phyloP scores from a whole-genome alignment of 2,329 filamentous ascomycete genomes.

The Chaetomium sp. region DNA sequence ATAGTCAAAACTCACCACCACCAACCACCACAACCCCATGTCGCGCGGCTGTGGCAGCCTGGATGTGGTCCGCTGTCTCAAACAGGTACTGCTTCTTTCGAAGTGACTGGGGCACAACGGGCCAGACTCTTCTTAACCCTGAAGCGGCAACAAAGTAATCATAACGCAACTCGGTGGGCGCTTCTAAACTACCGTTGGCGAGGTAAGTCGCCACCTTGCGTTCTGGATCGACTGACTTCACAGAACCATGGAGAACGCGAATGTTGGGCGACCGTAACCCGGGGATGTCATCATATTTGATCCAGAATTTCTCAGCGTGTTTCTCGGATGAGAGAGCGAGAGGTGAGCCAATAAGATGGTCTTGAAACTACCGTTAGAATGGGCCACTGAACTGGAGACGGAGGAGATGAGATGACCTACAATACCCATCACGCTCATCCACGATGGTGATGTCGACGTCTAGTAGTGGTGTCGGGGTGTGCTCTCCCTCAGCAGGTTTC shows the following conservation, averaged over 20 bases:
- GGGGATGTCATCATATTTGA: constrained; percentile 59
- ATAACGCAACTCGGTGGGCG: constrained; percentile 45
- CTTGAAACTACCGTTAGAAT: constrained; percentile 34
- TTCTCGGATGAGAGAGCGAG: constrained; percentile 59
- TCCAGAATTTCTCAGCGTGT: constrained; percentile 64
- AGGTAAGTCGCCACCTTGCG: constrained; percentile 53
- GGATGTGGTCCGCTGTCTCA: constrained; percentile 56
- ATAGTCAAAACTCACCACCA: constrained; percentile 35
- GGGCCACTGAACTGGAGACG: background rate
- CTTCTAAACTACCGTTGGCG: constrained; percentile 37
- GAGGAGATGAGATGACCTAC: constrained; percentile 40
- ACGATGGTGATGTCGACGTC: constrained; percentile 65
- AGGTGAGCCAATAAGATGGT: constrained; percentile 70
- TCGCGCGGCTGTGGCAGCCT: constrained; percentile 43
- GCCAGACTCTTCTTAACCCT: constrained; percentile 63
- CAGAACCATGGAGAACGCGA: constrained; percentile 58
- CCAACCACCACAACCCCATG: constrained; percentile 66
- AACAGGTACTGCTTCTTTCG: constrained; percentile 55
- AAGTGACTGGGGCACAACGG: constrained; percentile 63
- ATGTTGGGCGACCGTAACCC: constrained; percentile 58
- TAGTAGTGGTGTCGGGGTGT: constrained; percentile 30
- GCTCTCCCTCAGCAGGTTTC: constrained; percentile 20
- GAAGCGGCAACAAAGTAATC: constrained; percentile 72
- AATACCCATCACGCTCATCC: constrained; percentile 78
- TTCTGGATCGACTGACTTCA: constrained; percentile 53